These are phyloP conservation scores for Candida andamanensis DNA, from an alignment of 805 yeast species.

Conservation along the genomic window DNA sequence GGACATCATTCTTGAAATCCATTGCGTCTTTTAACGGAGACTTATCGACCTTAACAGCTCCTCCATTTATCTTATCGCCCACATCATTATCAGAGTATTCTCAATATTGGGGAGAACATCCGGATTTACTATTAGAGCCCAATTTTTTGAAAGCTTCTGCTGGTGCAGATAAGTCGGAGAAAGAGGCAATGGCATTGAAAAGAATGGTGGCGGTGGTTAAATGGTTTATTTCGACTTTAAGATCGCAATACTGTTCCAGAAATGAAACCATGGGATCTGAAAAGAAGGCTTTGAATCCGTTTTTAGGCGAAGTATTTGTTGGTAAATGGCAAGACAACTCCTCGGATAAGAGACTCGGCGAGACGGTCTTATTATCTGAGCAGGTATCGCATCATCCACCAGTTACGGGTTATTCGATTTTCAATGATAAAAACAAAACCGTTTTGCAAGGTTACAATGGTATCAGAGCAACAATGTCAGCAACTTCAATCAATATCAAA, in stretches of 20 bases:
- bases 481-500: conserved; percentile 76
- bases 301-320: conserved; percentile 88
- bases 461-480: conserved; percentile 75
- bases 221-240: conserved; percentile 88
- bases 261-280: conserved; percentile 91
- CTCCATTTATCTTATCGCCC: conserved; percentile 92
- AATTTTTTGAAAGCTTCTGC: conserved; percentile 43
- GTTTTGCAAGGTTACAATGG: conserved; percentile 85
- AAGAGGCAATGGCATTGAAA: conserved; percentile 45
- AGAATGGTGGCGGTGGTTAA: conserved; percentile 77
- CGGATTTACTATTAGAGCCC: conserved; percentile 76
- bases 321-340: conserved; percentile 72
- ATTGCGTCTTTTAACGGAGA: conserved; percentile 93
- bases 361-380: conserved; percentile 74
- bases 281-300: conserved; percentile 95
- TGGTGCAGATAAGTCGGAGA: conserved; percentile 28
- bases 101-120: conserved; percentile 94
- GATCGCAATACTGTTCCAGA: conserved; percentile 91
- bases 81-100: conserved; percentile 87
- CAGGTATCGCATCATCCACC: conserved; percentile 99
- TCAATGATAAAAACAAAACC: conserved; percentile 66
- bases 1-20: conserved; percentile 89
- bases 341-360: conserved; percentile 53
- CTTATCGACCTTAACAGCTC: conserved; percentile 89
- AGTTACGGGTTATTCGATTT: conserved; percentile 83